Base-by-base conservation (phyloP, 306 rosid species). In the Lotus japonicus region DNA sequence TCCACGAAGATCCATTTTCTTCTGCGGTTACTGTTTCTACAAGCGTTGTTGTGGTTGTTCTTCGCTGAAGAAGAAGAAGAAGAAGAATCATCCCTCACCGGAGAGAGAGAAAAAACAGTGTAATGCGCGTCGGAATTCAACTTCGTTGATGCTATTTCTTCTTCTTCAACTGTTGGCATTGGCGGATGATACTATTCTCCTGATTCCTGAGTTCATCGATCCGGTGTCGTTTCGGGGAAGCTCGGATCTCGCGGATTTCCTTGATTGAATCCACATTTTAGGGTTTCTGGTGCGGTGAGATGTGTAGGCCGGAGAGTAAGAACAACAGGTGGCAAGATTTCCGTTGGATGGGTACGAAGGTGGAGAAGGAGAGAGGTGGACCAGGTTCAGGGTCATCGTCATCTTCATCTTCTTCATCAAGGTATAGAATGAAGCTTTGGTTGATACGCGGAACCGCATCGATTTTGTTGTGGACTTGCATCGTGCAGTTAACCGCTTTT, bases 351-450 rank as follows among this genome's bases (percentile, higher is more conserved):
- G 95, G 96, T 26, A 62, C 86, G 55, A 92, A 84, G 59, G 87
- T 66, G 50, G 88, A 80, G 76, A 87, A 82, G 79, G 50, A 83
- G 55, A 88, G 68, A 81, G 79, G 71, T 43, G 36, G 62, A 9
- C 12, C 66, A 11, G 66, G 75, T n/a, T n/a, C n/a, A n/a, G n/a
- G n/a, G n/a, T n/a, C n/a, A n/a, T 15, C 63, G 1, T 33, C 52
- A 4, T 49, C 72, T 0, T 65, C 56, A 2, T 15, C 62, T 0
- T 73, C 52, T 53, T 31, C 88, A 11, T 76, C 92, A 13, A 82
- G 92, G 83, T 82, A 92, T 26, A 90, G 77, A 31, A 86, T 85
- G 91, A 92, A 88, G 95, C 77, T 92, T 54, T 92, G 98, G 98
- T 80, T 92, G 85, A 84, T 92, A 62, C 85, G 98, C 5, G 97